These are phyloP conservation scores for Corymbia maculata DNA, from an alignment of 345 rosid species.

Conservation along the genomic window DNA sequence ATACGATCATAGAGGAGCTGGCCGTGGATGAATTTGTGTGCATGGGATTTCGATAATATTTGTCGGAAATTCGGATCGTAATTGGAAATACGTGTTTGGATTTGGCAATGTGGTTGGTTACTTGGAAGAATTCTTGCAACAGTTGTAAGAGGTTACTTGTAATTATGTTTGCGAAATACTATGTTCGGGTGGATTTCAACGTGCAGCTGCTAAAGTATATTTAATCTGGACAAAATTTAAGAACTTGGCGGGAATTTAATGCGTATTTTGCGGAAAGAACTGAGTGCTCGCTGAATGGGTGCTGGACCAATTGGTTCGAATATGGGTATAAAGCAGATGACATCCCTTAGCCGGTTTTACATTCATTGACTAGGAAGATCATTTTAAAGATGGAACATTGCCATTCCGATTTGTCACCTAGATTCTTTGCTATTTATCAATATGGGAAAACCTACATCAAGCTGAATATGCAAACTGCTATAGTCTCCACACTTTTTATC, in stretches of 20 bases:
- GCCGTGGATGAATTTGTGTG: neutral
- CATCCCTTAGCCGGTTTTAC: neutral
- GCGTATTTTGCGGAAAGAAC: neutral
- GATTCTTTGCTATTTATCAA: neutral
- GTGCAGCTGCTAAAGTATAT: neutral
- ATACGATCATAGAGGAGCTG: neutral
- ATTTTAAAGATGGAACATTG: neutral
- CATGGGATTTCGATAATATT: neutral
- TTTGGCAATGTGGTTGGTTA: neutral
- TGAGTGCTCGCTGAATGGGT: neutral
- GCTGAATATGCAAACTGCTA: neutral
- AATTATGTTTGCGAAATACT: neutral
- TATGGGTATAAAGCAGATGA: neutral
- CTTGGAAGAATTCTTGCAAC: neutral
- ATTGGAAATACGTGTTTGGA: neutral
- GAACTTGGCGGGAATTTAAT: neutral
- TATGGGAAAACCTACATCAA: neutral
- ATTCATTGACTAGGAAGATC: neutral
- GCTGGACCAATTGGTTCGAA: neutral
- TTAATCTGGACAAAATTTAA: neutral
- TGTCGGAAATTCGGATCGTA: neutral
- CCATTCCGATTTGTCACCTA: neutral
- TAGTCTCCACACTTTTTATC: neutral
- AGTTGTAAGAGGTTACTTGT: neutral
- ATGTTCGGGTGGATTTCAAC: neutral